Evolutionary conservation across 805 yeast species (phyloP).

Genomic region (Torulaspora franciscae): DNA sequence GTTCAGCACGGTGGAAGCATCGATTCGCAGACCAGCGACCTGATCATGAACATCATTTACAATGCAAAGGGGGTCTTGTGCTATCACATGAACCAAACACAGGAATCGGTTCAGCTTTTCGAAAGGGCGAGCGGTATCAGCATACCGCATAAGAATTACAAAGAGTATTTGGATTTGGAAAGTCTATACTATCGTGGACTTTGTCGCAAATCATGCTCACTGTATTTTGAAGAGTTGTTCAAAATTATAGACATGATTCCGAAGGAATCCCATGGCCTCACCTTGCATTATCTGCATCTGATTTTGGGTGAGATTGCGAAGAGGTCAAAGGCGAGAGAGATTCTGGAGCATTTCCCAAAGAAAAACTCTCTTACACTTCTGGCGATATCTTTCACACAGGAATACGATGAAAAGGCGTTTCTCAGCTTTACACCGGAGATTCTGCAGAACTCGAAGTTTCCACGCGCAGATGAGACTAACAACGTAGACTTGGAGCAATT

Average conservation of each 20-base stretch:
- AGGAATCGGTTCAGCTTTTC: slow-evolving; percentile 10
- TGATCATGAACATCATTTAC: slow-evolving; percentile 19
- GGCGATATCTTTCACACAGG: slow-evolving; percentile 3
- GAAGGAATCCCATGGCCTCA: slow-evolving; percentile 23
- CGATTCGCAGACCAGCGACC: slow-evolving; percentile 1
- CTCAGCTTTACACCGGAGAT: slow-evolving; percentile 17
- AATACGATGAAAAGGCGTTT: slow-evolving; percentile 16
- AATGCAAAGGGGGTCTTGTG: slow-evolving; percentile 21
- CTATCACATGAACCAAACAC: slow-evolving; percentile 11
- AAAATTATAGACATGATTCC: slow-evolving; percentile 20
- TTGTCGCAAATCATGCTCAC: not conserved
- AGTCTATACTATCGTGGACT: slow-evolving; percentile 22
- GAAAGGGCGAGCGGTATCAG: slow-evolving; percentile 7
- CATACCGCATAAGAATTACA: slow-evolving; percentile 11
- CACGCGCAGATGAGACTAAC: slow-evolving; percentile 40
- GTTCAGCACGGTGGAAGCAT: not conserved
- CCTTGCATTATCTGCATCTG: slow-evolving; percentile 22
- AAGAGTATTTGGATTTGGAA: slow-evolving; percentile 23
- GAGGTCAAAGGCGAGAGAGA: slow-evolving; percentile 1
- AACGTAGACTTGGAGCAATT: slow-evolving; percentile 33
- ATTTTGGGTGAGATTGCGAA: slow-evolving; percentile 20
- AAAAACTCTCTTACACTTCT: slow-evolving; percentile 11
- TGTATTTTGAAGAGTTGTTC: slow-evolving; percentile 14
- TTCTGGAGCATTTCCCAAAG: slow-evolving; percentile 3
- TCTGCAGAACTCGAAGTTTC: slow-evolving; percentile 37